phyloP scores from a whole-genome alignment of 83 land plant species.

The Picea mariana region DNA sequence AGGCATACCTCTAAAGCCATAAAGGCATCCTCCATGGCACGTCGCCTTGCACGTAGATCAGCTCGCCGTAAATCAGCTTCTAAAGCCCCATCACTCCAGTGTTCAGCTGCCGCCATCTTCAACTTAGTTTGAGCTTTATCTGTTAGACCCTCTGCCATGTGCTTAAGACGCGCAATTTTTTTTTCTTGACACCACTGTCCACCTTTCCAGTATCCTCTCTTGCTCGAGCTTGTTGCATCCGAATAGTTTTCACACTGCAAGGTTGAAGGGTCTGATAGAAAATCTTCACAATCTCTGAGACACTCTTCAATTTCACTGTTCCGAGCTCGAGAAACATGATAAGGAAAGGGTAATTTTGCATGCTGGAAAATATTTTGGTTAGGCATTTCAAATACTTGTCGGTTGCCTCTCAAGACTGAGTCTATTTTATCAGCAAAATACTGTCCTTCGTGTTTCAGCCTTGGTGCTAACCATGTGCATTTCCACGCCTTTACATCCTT shows the following conservation, averaged over 20 bases:
- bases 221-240: constrained; percentile 76
- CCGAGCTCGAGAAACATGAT: background rate
- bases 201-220: constrained; percentile 90
- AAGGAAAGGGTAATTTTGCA: background rate
- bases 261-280: background rate
- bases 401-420: background rate
- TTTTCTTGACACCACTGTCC: constrained; percentile 73
- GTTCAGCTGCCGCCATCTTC: constrained; percentile 83
- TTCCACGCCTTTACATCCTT: background rate
- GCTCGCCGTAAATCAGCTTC: constrained; percentile 96
- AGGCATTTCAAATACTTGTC: background rate
- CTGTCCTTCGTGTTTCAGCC: constrained; percentile 3
- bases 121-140: constrained; percentile 75
- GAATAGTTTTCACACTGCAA: background rate
- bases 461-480: constrained; percentile 12
- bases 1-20: constrained; percentile 81
- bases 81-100: constrained; percentile 98
- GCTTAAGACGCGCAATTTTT: constrained; percentile 57
- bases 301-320: constrained; percentile 8
- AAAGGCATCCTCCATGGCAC: constrained; percentile 96
- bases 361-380: background rate
- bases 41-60: constrained; percentile 76
- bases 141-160: constrained; percentile 64
- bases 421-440: background rate
- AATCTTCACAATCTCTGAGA: background rate